Evolutionary conservation across 306 rosid species (phyloP), one percentile per base, ranked within the genome.

Genomic region (Vicia faba): DNA sequence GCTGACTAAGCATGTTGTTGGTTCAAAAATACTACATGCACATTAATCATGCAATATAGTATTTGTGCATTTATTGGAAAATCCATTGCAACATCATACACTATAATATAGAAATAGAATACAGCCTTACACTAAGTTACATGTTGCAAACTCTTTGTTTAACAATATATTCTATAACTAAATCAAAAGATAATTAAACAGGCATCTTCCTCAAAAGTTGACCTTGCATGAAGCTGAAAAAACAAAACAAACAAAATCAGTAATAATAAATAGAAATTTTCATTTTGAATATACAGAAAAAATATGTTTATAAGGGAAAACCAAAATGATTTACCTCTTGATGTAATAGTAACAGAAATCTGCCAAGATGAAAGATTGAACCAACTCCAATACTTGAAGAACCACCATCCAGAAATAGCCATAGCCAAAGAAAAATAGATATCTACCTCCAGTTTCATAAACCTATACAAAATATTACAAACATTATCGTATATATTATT

Each of bases 271-370:
- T 33, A 33, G 38, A 33, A 33, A 33, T 1, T 33, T 33, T 33
- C 8, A 33, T 20, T 40, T 41, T 25, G 13, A 48, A 5, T 25
- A 54, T 25, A 3, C 6, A 36, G 1, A 0, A 36, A 36, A 36
- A 35, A 59, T 14, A 61, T 18, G 7, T 2, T 7, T 5, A 66
- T 0, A n/a, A 70, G 45, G 8, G 36, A 11, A 31, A 38, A 56
- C 29, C 3, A 25, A 8, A 14, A 13, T 36, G 29, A 7, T 15
- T 8, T 64, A 89, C 96, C 96, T 83, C 75, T 87, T 84, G 5
- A 84, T 61, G 73, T 92, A 92, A 73, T 86, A 92, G 83, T 84
- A 92, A 43, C 92, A 86, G 40, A 92, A 92, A 68, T 92, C 98
- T 1, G 91, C 84, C 68, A 92, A 79, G 75, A 92, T 86, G 72